Percentiles rank a stretch among this genome's conserved stretches.
These are phyloP conservation scores for Bidens hawaiensis DNA, from an alignment of 140 eudicot genomes.

Conservation along the genomic window DNA sequence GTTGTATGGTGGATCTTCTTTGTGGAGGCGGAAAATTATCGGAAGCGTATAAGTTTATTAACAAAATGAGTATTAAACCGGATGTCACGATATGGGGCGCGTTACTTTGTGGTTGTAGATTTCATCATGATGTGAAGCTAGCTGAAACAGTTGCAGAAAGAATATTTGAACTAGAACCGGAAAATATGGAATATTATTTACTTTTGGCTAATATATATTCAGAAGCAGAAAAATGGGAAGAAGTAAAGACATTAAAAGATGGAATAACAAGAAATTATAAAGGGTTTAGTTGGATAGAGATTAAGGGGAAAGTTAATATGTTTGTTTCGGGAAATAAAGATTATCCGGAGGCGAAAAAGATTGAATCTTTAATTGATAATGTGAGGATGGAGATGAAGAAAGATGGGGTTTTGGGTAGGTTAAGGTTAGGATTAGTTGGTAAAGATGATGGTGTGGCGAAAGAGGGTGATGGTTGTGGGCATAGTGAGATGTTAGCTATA, in stretches of 20 bases:
- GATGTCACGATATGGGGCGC: slow-evolving; percentile 58
- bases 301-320: slow-evolving; percentile 47
- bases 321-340: slow-evolving; percentile 42
- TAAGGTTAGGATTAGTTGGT: slow-evolving; percentile 30
- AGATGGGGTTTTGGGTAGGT: slow-evolving; percentile 24
- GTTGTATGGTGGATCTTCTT: slow-evolving; percentile 64
- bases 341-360: slow-evolving; percentile 38
- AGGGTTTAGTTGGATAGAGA: slow-evolving; percentile 68
- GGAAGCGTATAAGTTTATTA: slow-evolving; percentile 46
- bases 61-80: slow-evolving; percentile 42
- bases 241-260: slow-evolving; percentile 42
- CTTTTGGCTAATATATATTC: slow-evolving; percentile 57
- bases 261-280: slow-evolving; percentile 37
- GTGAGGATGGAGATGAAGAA: slow-evolving; percentile 39
- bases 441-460: slow-evolving; percentile 44
- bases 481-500: slow-evolving; percentile 61
- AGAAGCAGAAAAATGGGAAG: slow-evolving; percentile 65
- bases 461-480: slow-evolving; percentile 51
- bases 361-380: slow-evolving; percentile 33
- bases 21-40: slow-evolving; percentile 50
- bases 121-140: slow-evolving; percentile 61
- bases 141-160: slow-evolving; percentile 66
- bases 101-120: slow-evolving; percentile 66
- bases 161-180: slow-evolving; percentile 57
- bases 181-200: slow-evolving; percentile 41